A percentile compares a stretch with the other conserved stretches of the same genome.
phyloP scores from a whole-genome alignment of 257 asterid genomes.

The Solanum chiquidenum region DNA sequence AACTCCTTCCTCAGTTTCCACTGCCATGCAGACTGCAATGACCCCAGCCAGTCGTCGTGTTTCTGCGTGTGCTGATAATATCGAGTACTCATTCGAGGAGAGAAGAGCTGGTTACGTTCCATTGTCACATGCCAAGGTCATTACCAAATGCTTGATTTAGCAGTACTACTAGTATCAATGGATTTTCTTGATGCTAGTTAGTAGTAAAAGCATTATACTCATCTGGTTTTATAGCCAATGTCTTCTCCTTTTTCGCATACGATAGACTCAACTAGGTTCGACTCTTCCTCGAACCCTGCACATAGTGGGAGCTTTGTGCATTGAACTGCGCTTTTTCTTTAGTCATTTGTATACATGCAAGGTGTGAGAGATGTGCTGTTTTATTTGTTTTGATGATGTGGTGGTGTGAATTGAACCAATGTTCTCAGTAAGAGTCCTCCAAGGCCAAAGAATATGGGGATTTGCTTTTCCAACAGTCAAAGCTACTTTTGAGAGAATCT shows the following conservation, averaged over 20 bases:
- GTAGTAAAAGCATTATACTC: background rate
- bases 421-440: background rate
- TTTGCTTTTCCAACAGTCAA: background rate
- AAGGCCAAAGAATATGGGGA: background rate
- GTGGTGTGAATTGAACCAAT: background rate
- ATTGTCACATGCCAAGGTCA: constrained; percentile 4
- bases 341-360: background rate
- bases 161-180: background rate
- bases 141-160: constrained; percentile 10
- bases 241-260: background rate
- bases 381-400: background rate
- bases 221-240: background rate
- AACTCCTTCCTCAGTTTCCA: constrained; percentile 26
- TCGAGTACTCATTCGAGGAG: constrained; percentile 59
- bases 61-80: background rate
- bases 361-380: background rate
- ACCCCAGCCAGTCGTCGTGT: constrained; percentile 17
- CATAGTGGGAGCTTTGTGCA: background rate
- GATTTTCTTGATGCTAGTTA: background rate
- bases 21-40: constrained; percentile 23
- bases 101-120: constrained; percentile 48
- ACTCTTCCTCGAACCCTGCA: background rate
- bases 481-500: background rate
- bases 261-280: background rate
- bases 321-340: background rate